A percentile compares a stretch with the other conserved stretches of the same genome.
These are phyloP conservation scores for Hypoxylon trugodes DNA, from an alignment of 495 filamentous ascomycete genomes.

Conservation along the genomic window DNA sequence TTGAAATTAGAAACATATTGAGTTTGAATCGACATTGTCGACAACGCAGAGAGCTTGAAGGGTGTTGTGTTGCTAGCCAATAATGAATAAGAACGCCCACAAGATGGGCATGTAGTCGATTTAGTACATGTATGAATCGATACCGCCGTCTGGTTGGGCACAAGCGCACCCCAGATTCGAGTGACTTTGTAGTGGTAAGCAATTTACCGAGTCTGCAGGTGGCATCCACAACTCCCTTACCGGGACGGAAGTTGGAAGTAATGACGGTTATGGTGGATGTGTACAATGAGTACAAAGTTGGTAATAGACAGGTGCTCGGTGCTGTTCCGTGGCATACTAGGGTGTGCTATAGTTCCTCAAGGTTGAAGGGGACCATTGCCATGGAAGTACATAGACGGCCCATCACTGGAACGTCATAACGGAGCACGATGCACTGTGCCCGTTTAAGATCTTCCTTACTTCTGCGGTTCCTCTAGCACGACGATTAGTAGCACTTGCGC, in stretches of 20 bases:
- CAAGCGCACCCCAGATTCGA: slow-evolving; percentile 34
- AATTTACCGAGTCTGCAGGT: slow-evolving; percentile 24
- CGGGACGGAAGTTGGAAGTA: slow-evolving; percentile 25
- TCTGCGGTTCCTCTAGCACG: slow-evolving; percentile 21
- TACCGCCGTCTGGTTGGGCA: slow-evolving; percentile 36
- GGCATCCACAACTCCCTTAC: slow-evolving; percentile 20
- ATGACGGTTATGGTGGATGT: slow-evolving; percentile 32
- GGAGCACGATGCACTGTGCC: slow-evolving; percentile 31
- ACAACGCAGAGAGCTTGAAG: slow-evolving; percentile 28
- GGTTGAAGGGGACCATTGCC: slow-evolving; percentile 12
- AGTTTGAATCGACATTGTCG: slow-evolving; percentile 24
- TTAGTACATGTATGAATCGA: slow-evolving; percentile 11
- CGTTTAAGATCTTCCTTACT: slow-evolving; percentile 24
- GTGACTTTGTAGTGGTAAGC: slow-evolving; percentile 18
- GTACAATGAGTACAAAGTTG: slow-evolving; percentile 34
- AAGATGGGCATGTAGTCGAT: slow-evolving; percentile 16
- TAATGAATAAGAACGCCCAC: slow-evolving; percentile 23
- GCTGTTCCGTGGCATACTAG: too few relatives aligned
- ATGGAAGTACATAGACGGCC: slow-evolving; percentile 29
- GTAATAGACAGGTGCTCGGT: slow-evolving; percentile 31
- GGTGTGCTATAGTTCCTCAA: slow-evolving; percentile 30
- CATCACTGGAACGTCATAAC: slow-evolving; percentile 36
- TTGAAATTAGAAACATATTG: slow-evolving; percentile 36
- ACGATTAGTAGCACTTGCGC: slow-evolving; percentile 14
- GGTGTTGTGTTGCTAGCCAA: too few relatives aligned